Evolutionary conservation across 2,329 filamentous ascomycete genomes (phyloP).

Genomic region (Ceratocystis colombiana): DNA sequence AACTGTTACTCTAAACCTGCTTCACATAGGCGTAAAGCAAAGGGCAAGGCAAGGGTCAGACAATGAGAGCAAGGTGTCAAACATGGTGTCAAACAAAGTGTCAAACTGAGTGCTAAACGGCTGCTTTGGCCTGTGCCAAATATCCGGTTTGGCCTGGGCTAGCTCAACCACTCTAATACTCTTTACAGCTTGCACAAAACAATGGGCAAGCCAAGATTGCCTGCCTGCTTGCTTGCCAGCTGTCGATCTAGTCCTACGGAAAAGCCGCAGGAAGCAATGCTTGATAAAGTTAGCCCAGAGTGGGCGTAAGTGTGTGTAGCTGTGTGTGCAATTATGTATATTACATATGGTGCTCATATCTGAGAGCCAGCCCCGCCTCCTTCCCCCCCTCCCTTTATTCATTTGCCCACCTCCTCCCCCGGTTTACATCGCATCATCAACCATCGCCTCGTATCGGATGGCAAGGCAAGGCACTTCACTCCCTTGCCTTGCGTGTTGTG

Average conservation of each 20-base stretch:
- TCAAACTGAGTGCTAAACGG: not conserved
- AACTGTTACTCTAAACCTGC: no score
- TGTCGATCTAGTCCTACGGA: no score
- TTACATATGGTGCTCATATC: not conserved
- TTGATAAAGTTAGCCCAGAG: no score
- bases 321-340: no score
- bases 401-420: not conserved
- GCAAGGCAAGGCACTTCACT: constrained; percentile 4
- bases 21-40: no score
- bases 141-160: not conserved
- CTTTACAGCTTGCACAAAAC: not conserved
- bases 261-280: no score
- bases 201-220: not conserved
- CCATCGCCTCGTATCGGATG: not conserved
- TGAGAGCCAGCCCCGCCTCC: not conserved
- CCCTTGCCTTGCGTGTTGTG: constrained; percentile 12
- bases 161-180: not conserved
- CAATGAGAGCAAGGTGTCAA: not conserved
- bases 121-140: constrained; percentile 2
- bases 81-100: constrained; percentile 1
- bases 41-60: not conserved
- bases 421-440: not conserved
- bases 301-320: no score
- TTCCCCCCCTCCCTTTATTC: not conserved
- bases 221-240: no score